These are phyloP conservation scores for Botrytis deweyae DNA, from an alignment of 2,329 filamentous ascomycete species.

Conservation along the genomic window DNA sequence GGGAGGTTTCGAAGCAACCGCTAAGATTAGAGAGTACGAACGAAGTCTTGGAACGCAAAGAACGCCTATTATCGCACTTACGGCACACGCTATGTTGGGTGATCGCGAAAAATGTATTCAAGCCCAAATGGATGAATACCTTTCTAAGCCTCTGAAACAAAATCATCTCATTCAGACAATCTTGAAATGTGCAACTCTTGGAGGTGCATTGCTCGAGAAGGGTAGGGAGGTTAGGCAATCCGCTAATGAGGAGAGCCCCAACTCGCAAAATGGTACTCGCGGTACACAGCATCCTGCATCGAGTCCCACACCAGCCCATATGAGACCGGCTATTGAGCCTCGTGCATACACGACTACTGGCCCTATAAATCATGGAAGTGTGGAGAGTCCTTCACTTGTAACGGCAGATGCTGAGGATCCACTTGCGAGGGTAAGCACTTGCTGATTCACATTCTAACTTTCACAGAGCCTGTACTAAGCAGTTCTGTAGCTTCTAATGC, in stretches of 20 bases:
- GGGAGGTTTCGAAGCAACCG: constrained; percentile 96
- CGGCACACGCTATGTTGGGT: constrained; percentile 97
- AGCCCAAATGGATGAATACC: constrained; percentile 98
- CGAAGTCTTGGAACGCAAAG: constrained; percentile 74
- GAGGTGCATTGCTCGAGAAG: constrained; percentile 77
- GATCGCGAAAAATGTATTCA: constrained; percentile 98
- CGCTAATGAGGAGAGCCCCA: constrained; percentile 35
- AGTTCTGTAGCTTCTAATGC: constrained; percentile 38
- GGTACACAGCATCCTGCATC: constrained; percentile 23
- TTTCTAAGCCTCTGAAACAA: constrained; percentile 94
- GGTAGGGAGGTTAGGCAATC: constrained; percentile 56
- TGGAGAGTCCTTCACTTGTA: constrained; percentile 63
- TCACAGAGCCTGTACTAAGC: constrained; percentile 27
- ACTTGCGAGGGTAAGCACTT: constrained; percentile 37
- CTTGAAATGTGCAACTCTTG: constrained; percentile 90
- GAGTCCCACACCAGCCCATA: constrained; percentile 25
- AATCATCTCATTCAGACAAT: constrained; percentile 98
- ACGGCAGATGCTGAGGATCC: constrained; percentile 60
- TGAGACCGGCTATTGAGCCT: constrained; percentile 56
- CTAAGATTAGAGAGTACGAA: constrained; percentile 95
- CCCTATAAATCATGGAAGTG: constrained; percentile 52
- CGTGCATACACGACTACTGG: constrained; percentile 71
- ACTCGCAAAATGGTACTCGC: constrained; percentile 27
- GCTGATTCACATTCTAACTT: constrained; percentile 17
- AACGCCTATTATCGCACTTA: constrained; percentile 94